Percentiles rank a stretch among this genome's conserved stretches.
These are phyloP conservation scores for Delitschia confertaspora DNA, from an alignment of 495 filamentous ascomycete genomes.

Conservation along the genomic window DNA sequence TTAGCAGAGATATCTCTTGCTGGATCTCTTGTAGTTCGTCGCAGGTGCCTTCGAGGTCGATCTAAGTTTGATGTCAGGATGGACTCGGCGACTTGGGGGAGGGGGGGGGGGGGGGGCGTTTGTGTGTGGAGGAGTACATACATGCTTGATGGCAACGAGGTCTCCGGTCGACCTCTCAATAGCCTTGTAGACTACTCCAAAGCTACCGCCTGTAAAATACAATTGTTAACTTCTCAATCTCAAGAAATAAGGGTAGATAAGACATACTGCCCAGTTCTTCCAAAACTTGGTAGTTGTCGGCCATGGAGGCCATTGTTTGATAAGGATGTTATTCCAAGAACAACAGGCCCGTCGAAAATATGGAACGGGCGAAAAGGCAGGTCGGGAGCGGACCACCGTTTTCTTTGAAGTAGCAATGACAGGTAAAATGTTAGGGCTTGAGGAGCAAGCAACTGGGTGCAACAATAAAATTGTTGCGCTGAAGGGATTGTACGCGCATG, in stretches of 20 bases:
- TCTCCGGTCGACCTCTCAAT: constrained; percentile 79
- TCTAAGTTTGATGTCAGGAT: constrained; percentile 44
- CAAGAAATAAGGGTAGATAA: not conserved
- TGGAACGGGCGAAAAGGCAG: too few species aligned
- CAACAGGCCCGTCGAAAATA: too few species aligned
- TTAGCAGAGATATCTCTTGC: constrained; percentile 90
- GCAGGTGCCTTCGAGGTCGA: constrained; percentile 95
- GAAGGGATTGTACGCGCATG: too few species aligned
- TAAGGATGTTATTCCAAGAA: constrained; percentile 2
- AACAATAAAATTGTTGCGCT: too few species aligned
- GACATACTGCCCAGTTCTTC: constrained; percentile 80
- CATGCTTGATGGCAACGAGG: constrained; percentile 86
- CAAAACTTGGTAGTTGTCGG: constrained; percentile 75
- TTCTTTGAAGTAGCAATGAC: constrained; percentile 8
- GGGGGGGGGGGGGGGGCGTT: not conserved
- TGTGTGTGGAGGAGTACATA: constrained; percentile 29
- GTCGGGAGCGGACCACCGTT: too few species aligned
- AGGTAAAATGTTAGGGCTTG: too few species aligned
- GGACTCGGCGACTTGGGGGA: not conserved
- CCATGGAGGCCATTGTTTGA: constrained; percentile 42
- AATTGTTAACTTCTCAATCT: too few species aligned
- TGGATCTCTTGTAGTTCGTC: constrained; percentile 98
- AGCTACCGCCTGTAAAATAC: constrained; percentile 66
- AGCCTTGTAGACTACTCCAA: constrained; percentile 93
- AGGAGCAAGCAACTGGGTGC: too few species aligned